Base-by-base conservation (phyloP, 495 filamentous ascomycete genomes). In the Talaromyces borbonicus region DNA sequence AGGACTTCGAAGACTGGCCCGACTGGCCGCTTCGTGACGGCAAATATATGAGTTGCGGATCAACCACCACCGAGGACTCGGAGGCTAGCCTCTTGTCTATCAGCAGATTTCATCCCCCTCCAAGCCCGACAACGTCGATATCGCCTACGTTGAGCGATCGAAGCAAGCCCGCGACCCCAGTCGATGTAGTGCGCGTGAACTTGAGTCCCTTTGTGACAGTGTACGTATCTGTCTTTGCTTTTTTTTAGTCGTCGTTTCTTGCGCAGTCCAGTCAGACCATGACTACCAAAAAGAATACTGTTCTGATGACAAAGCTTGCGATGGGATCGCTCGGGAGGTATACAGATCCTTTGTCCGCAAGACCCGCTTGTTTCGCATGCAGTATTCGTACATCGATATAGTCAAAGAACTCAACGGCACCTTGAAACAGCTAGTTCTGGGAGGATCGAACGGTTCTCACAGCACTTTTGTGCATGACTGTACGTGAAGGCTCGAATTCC, bases 371-470 rank as follows among this genome's bases (percentile, higher is more conserved):
- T 72, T 72, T 53, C 67, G 66, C 42, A 43, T 72, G n/a, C 60
- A 61, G 35, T 70, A 72, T 44, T 59, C 53, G 1, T 64, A 48
- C 37, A 67, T 72, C 49, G 65, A 70, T 48, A 57, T 72, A 23
- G 61, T 61, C 50, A 69, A 70, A 36, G 64, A 70, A 46, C 49
- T 56, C 14, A 56, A 57, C 11, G 68, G 68, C 7, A 56, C 57
- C 4, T 36, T 70, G 15, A 67, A 59, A 47, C 63, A 57, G 40
- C 43, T 72, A 0, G 68, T 69, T 45, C 58, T 70, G 5, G 62
- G 61, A 14, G 67, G 66, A 27, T 66, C 69, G 39, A 65, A 69
- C 20, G 67, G 66, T 32, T 66, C 69, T 40, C 66, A 69, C 46
- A 54, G 49, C 5, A 56, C 65, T 19, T 68, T 71, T 43, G 18